Base-by-base conservation (phyloP, 169 alveolate species). In the Plasmodium vivax region DNA sequence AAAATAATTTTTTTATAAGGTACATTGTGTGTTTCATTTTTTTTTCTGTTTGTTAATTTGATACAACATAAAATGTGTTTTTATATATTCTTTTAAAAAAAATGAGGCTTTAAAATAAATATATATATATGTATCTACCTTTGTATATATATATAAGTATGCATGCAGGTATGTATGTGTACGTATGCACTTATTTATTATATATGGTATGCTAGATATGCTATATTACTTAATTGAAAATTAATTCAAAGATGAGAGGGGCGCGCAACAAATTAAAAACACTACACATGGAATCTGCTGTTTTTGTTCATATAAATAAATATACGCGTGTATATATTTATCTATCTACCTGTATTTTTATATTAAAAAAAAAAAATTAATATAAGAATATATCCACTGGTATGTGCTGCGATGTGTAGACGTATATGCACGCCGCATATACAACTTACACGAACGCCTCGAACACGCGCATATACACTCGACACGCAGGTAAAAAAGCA, bases 181-280 rank as follows among this genome's bases (percentile, higher is more conserved):
- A 68, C 10, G 38, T 68, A 68, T 68, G 77, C 41, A 71, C 51
- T 34, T 71, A 83, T 45, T 45, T 45, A 51, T 14, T 51, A 51
- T 51, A 51, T 12, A 51, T 51, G 62, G 12, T 14, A 51, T 51
- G 62, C 16, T 84, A 38, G 71, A 68, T 38, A 83, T 32, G 73
- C n/a, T 83, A 83, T 12, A 85, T 85, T 47, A 85, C 84, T 74
- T 47, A 74, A 77, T 74, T 85, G 93, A 85, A 85, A 85, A 43
- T 85, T 27, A 75, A 85, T 85, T 85, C 93, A 85, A 85, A 85
- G 85, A 85, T 73, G 68, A 45, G 16, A 68, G 34, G 6, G 23
- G 77, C 68, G 34, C 16, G 72, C 62, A 85, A 85, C 93, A 85
- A 85, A 85, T 85, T 85, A 85, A 85, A 85, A 85, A 75, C 80